Evolutionary conservation across 257 asterid species (phyloP), one percentile per base, ranked within the genome.

Genomic region (Solanum phureja): DNA sequence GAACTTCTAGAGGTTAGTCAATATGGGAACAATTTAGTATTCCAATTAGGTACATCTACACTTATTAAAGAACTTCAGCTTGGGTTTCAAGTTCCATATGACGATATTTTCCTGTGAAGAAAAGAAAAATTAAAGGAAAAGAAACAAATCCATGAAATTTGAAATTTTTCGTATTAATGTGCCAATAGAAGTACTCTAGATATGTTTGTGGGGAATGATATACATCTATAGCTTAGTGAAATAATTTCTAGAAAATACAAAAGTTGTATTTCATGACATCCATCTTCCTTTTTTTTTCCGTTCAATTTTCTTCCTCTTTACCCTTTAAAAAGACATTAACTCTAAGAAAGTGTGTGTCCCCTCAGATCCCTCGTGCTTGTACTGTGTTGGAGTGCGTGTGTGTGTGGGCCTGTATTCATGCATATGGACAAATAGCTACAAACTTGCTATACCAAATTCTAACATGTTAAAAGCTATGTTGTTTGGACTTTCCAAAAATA

Each of bases 1-100:
- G 93, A 95, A 89, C 94, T 91, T 87, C 88, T 97, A 89, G 96
- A 97, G 99, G 99, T 96, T 87, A 33, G 95, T 87, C 87, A 35
- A 73, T 76, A 14, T 11, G 66, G 85, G 33, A 38, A 46, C 38
- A 81, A 46, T 27, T 82, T 46, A 10, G 19, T 29, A 49, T 46
- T 81, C 85, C 33, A 46, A 29, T 46, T 52, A 82, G 37, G 19
- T 29, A 49, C 44, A 79, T 49, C 34, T 74, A 11, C 83, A 73
- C 31, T 21, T 37, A 19, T 82, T 82, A 46, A 29, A 46, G 24
- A 31, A 29, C 42, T 81, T 29, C 85, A 81, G 69, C 23, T 29
- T 82, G 37, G 69, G 27, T 82, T 82, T 37, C 69, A 40, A 40
- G 60, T 40, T 76, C 60, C 52, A 40, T 76, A n/a, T 76, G 83